phyloP scores from a whole-genome alignment of 2,329 filamentous ascomycete genomes.

The Scleromitrula shiraiana region DNA sequence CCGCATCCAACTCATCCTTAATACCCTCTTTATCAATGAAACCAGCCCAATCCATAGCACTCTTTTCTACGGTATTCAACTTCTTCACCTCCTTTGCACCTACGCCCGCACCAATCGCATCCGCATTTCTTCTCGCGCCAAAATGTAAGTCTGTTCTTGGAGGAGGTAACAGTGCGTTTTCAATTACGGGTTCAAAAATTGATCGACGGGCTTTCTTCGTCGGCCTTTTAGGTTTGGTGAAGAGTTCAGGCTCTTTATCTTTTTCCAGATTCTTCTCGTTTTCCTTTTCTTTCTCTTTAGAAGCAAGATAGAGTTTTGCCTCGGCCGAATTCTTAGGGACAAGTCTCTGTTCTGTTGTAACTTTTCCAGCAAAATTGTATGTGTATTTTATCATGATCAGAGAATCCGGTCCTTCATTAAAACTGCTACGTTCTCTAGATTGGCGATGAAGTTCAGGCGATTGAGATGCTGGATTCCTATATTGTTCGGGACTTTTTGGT shows the following conservation, averaged over 20 bases:
- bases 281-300: slow-evolving; percentile 28
- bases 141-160: slow-evolving; percentile 51
- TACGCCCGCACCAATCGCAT: slow-evolving; percentile 27
- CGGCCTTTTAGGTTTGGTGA: slow-evolving; percentile 26
- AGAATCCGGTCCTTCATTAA: slow-evolving; percentile 27
- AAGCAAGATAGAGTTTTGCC: slow-evolving; percentile 54
- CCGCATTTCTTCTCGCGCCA: slow-evolving; percentile 34
- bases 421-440: slow-evolving; percentile 17
- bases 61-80: slow-evolving; percentile 64
- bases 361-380: slow-evolving; percentile 67
- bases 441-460: slow-evolving; percentile 6
- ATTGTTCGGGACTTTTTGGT: not conserved
- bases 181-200: slow-evolving; percentile 50
- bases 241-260: slow-evolving; percentile 8
- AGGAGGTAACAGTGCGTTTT: slow-evolving; percentile 31
- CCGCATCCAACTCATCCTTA: slow-evolving; percentile 58
- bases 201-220: slow-evolving; percentile 40
- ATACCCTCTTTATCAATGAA: slow-evolving; percentile 65
- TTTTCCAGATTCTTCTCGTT: no score
- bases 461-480: not conserved
- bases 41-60: slow-evolving; percentile 64
- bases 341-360: slow-evolving; percentile 64
- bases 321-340: slow-evolving; percentile 59
- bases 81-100: slow-evolving; percentile 49
- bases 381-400: slow-evolving; percentile 59